Conservation (phyloP, 2,329 filamentous ascomycete genomes). For the Periconia sp. region DNA sequence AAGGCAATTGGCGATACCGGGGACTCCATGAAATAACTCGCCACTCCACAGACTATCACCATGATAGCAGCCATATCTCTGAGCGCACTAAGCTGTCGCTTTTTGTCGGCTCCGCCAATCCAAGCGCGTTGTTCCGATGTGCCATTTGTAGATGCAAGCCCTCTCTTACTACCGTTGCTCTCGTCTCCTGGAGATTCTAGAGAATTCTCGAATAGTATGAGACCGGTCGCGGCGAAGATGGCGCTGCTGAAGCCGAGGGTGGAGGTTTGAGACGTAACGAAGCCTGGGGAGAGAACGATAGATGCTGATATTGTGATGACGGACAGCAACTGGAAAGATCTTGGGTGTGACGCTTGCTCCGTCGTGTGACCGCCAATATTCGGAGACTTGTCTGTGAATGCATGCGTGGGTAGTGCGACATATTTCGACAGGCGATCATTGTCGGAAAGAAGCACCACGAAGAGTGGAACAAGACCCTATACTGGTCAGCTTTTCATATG, state of each 20-base stretch:
- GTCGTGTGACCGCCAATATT: slow-evolving; percentile 18
- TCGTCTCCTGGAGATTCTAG: slow-evolving; percentile 31
- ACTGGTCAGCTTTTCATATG: slow-evolving; percentile 7
- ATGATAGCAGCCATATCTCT: slow-evolving; percentile 38
- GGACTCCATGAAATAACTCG: slow-evolving; percentile 36
- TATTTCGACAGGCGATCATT: slow-evolving; percentile 31
- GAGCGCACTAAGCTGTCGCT: slow-evolving; percentile 31
- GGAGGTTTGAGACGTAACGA: slow-evolving; percentile 40
- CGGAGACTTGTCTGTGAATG: slow-evolving; percentile 25
- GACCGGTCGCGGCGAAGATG: slow-evolving; percentile 47
- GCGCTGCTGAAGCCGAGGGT: slow-evolving; percentile 51
- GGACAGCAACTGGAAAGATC: slow-evolving; percentile 37
- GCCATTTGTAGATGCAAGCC: slow-evolving; percentile 44
- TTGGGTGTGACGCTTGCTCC: slow-evolving; percentile 21
- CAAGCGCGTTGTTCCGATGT: slow-evolving; percentile 33
- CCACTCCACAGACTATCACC: slow-evolving; percentile 32
- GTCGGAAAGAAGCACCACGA: slow-evolving; percentile 38
- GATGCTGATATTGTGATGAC: slow-evolving; percentile 44
- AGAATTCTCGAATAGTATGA: slow-evolving; percentile 50
- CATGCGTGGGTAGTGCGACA: slow-evolving; percentile 28
- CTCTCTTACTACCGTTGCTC: slow-evolving; percentile 28
- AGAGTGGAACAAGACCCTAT: slow-evolving; percentile 43
- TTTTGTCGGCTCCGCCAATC: slow-evolving; percentile 26
- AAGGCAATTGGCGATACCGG: slow-evolving; percentile 28
- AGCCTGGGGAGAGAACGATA: slow-evolving; percentile 41